Conservation (phyloP, 2,329 filamentous ascomycete genomes). For the Fusarium caatingaense region DNA sequence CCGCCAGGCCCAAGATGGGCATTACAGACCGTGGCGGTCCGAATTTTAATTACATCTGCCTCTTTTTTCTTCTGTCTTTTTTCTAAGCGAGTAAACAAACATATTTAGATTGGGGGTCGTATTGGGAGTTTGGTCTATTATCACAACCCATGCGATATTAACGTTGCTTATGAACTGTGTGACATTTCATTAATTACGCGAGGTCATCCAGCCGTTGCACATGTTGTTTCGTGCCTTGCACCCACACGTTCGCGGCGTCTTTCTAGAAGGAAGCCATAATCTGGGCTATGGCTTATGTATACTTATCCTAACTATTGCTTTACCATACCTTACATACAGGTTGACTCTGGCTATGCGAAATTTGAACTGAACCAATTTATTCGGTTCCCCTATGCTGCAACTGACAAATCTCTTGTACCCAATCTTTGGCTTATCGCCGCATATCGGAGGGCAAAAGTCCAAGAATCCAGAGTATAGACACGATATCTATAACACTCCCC, state of each 20-base stretch:
- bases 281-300: background rate
- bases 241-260: background rate
- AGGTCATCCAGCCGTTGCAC: background rate
- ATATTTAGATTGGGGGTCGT: background rate
- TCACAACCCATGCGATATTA: background rate
- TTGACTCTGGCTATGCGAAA: background rate
- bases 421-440: background rate
- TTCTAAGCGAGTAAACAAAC: constrained; percentile 6
- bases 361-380: background rate
- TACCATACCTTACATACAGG: background rate
- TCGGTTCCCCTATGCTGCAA: background rate
- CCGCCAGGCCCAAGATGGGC: constrained; percentile 21
- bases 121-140: background rate
- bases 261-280: constrained; percentile 28
- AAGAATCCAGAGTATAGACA: background rate
- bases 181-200: background rate
- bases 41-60: constrained; percentile 2
- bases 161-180: background rate
- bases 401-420: background rate
- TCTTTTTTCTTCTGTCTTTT: background rate
- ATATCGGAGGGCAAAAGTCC: background rate
- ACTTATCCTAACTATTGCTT: background rate
- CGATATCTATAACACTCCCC: background rate
- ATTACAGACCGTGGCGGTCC: background rate
- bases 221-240: background rate